These are phyloP conservation scores for Phytopythium kandeliae DNA, from an alignment of 352 stramenopile species.

Conservation along the genomic window DNA sequence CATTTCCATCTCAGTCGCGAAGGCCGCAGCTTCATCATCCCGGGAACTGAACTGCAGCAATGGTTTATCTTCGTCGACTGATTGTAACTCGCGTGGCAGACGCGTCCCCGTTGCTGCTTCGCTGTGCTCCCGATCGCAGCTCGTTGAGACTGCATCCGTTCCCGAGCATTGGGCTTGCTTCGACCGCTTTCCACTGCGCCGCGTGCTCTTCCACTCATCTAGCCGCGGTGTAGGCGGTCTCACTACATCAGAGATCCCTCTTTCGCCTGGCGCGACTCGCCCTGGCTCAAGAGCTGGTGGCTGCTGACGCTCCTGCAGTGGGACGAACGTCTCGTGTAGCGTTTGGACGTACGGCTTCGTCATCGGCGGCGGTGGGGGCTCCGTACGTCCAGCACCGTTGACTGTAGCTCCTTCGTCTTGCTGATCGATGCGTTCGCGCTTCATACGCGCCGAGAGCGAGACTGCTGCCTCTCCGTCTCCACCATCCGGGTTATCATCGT, in stretches of 20 bases:
- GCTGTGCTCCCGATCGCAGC: background rate
- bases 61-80: too few relatives aligned
- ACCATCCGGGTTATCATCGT: too few relatives aligned
- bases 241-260: background rate
- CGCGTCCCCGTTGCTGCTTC: background rate
- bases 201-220: slow-evolving; percentile 19
- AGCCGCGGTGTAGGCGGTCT: background rate
- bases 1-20: too few relatives aligned
- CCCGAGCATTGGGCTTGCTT: slow-evolving; percentile 1
- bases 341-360: background rate
- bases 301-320: background rate
- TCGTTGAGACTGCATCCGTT: background rate
- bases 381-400: background rate
- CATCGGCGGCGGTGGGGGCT: background rate
- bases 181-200: slow-evolving; percentile 13
- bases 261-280: too few relatives aligned
- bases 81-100: too few relatives aligned
- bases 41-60: too few relatives aligned
- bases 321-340: background rate
- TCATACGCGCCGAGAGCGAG: too few relatives aligned
- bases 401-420: background rate
- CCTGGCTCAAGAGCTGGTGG: too few relatives aligned
- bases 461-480: too few relatives aligned
- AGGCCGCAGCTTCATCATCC: too few relatives aligned
- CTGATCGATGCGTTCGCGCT: too few relatives aligned